Conservation (phyloP, 495 filamentous ascomycete species). For the Penicillium cataractarum region DNA sequence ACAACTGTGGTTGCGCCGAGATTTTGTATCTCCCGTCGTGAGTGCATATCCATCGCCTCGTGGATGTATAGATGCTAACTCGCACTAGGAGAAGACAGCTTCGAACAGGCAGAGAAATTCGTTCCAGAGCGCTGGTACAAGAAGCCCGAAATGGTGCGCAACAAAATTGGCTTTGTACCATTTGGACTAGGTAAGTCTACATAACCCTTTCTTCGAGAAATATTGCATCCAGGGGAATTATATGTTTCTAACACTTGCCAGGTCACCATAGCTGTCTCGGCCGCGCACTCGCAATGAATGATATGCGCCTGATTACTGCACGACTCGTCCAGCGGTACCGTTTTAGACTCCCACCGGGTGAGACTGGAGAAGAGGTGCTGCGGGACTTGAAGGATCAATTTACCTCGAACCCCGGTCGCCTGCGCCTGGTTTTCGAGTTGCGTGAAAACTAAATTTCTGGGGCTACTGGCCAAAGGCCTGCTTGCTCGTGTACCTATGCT, state of each 20-base stretch:
- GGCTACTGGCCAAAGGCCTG: not conserved
- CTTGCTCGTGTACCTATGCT: not conserved
- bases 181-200: conserved; percentile 51
- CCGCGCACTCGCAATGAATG: conserved; percentile 52
- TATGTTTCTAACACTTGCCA: not conserved
- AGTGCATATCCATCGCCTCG: conserved; percentile 22
- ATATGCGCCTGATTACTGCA: conserved; percentile 49
- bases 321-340: conserved; percentile 47
- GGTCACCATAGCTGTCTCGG: conserved; percentile 48
- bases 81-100: conserved; percentile 35
- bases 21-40: conserved; percentile 44
- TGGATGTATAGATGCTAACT: not conserved
- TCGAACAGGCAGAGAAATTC: conserved; percentile 43
- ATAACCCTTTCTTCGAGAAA: too few relatives aligned
- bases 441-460: conserved; percentile 3
- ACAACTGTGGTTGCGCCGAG: conserved; percentile 36
- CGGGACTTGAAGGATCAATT: conserved; percentile 47
- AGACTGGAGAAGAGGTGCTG: conserved; percentile 40
- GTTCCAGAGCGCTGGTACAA: conserved; percentile 60
- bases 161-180: conserved; percentile 54
- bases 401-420: conserved; percentile 36
- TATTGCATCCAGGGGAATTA: too few relatives aligned
- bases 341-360: conserved; percentile 44
- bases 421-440: conserved; percentile 27
- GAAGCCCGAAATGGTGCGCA: conserved; percentile 49